A percentile compares a stretch with the other conserved stretches of the same genome.
These are phyloP conservation scores for Leccinum angustisporum DNA, from an alignment of 1,284 basidiomycete species.

Conservation along the genomic window DNA sequence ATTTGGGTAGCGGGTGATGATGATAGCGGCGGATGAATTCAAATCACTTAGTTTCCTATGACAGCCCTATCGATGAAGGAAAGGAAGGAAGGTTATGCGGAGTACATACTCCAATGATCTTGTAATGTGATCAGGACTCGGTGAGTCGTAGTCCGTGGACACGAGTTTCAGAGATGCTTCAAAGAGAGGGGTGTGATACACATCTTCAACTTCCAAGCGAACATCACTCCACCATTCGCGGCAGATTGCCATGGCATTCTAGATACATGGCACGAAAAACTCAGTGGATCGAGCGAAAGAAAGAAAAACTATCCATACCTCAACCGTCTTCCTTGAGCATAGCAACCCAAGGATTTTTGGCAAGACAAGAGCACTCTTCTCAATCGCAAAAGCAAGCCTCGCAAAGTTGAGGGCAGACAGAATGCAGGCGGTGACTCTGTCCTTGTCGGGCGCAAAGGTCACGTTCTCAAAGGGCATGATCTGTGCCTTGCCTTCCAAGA, in stretches of 20 bases:
- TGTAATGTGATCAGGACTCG: slow-evolving; percentile 39
- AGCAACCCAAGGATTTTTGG: slow-evolving; percentile 39
- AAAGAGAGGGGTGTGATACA: slow-evolving; percentile 42
- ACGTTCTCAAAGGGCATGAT: slow-evolving; percentile 41
- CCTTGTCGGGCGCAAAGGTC: slow-evolving; percentile 38
- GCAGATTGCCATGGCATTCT: slow-evolving; percentile 54
- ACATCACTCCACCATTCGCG: slow-evolving; percentile 43
- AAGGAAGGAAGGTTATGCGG: not conserved
- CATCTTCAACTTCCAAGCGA: slow-evolving; percentile 51
- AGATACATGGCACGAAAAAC: not conserved
- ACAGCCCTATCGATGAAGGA: not conserved
- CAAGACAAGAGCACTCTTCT: slow-evolving; percentile 31
- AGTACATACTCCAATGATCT: slow-evolving; percentile 43
- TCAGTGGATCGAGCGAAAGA: not conserved
- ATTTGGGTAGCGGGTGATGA: slow-evolving; percentile 63
- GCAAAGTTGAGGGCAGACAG: slow-evolving; percentile 60
- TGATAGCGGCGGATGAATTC: slow-evolving; percentile 38
- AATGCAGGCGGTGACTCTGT: slow-evolving; percentile 46
- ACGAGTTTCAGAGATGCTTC: slow-evolving; percentile 40
- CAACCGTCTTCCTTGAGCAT: slow-evolving; percentile 37
- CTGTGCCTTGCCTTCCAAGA: slow-evolving; percentile 23
- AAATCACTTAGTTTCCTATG: slow-evolving; percentile 33
- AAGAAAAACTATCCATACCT: slow-evolving; percentile 30
- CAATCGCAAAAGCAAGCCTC: slow-evolving; percentile 43
- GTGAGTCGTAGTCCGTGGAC: slow-evolving; percentile 40